A percentile compares a stretch with the other conserved stretches of the same genome.
Conservation (phyloP, 2,329 filamentous ascomycete species). For the Penicillium verrucosum region DNA sequence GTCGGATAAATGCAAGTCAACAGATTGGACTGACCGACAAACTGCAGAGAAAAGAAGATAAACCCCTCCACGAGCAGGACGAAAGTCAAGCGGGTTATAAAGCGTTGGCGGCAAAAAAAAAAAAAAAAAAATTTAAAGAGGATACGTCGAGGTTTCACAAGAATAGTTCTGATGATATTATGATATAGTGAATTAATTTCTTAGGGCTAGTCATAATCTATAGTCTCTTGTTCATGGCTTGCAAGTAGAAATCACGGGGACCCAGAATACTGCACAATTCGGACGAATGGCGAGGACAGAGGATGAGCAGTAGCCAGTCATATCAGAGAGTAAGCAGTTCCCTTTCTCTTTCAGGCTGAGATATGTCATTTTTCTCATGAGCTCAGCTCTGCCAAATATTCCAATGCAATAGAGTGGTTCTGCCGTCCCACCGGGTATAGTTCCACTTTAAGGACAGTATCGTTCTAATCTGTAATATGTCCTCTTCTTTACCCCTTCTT, state of each 20-base stretch:
- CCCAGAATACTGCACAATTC: slow-evolving; percentile 20
- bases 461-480: background rate
- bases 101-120: background rate
- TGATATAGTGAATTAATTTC: slow-evolving; percentile 3
- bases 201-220: slow-evolving; percentile 13
- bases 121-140: background rate
- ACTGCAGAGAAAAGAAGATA: slow-evolving; percentile 10
- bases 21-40: slow-evolving; percentile 17
- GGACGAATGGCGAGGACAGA: slow-evolving; percentile 13
- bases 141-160: slow-evolving; percentile 16
- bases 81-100: slow-evolving; percentile 15
- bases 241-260: slow-evolving; percentile 10
- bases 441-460: slow-evolving; percentile 5
- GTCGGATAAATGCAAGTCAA: slow-evolving; percentile 9
- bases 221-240: slow-evolving; percentile 12
- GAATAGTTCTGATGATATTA: background rate
- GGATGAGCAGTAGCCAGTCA: slow-evolving; percentile 16
- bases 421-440: slow-evolving; percentile 17
- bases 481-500: background rate
- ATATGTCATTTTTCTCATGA: slow-evolving; percentile 26
- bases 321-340: background rate
- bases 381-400: slow-evolving; percentile 19
- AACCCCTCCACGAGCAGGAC: slow-evolving; percentile 7
- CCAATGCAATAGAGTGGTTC: slow-evolving; percentile 16
- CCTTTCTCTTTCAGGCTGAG: slow-evolving; percentile 12